phyloP scores from a whole-genome alignment of 2,329 filamentous ascomycete genomes.

The Pseudogymnoascus sp. region DNA sequence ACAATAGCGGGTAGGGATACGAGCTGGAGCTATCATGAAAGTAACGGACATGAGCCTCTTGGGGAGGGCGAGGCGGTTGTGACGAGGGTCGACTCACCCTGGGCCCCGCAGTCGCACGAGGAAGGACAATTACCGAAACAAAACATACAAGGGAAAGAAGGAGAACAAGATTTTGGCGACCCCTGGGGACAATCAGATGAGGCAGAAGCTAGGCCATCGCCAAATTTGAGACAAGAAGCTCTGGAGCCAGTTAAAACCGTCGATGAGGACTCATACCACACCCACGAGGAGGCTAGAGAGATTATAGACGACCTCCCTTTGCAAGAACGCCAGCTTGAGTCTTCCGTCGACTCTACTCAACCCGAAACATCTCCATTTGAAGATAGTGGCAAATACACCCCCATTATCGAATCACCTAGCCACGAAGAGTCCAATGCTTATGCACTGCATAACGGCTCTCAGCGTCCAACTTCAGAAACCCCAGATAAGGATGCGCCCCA shows the following conservation, averaged over 20 bases:
- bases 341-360: not conserved
- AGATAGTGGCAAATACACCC: not conserved
- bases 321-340: not conserved
- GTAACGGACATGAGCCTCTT: not conserved
- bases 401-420: not conserved
- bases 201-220: not conserved
- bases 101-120: not conserved
- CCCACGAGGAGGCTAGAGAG: not conserved
- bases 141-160: not conserved
- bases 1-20: not conserved
- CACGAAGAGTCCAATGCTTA: not conserved
- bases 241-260: not conserved
- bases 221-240: not conserved
- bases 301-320: no score
- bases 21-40: not conserved
- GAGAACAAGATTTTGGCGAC: not conserved
- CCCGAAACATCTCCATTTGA: not conserved
- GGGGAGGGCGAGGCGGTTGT: not conserved
- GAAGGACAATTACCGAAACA: not conserved
- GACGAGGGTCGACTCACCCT: not conserved
- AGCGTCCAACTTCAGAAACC: not conserved
- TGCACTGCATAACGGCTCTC: not conserved
- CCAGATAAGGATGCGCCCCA: conserved; percentile 13
- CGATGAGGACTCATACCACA: not conserved
- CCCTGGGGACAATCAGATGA: not conserved